A percentile compares a stretch with the other conserved stretches of the same genome.
These are phyloP conservation scores for Hericium rajendrae DNA, from an alignment of 768 basidiomycete species.

Conservation along the genomic window DNA sequence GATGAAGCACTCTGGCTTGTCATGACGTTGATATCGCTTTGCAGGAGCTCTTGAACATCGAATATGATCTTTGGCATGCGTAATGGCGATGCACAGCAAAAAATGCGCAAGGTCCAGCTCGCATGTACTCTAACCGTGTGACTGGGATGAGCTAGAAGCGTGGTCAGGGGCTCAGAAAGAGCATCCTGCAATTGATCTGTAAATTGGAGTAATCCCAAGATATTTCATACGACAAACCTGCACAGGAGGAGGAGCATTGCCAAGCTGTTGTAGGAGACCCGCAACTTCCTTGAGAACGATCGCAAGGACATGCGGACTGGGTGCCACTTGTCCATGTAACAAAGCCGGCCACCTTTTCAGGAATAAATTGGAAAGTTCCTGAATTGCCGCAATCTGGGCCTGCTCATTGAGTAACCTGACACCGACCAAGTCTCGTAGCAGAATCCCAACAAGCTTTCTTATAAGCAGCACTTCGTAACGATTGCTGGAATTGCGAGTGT, in stretches of 20 bases:
- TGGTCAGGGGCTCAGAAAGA: constrained; percentile 74
- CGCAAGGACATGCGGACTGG: constrained; percentile 55
- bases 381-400: constrained; percentile 85
- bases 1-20: constrained; percentile 61
- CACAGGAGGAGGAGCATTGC: constrained; percentile 84
- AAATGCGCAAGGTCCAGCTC: constrained; percentile 81
- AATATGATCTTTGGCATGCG: constrained; percentile 75
- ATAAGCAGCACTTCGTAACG: constrained; percentile 70
- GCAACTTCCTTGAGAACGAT: constrained; percentile 78
- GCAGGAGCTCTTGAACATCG: constrained; percentile 69
- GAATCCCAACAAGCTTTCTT: constrained; percentile 61
- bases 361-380: constrained; percentile 74
- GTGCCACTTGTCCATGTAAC: constrained; percentile 75
- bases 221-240: constrained; percentile 38
- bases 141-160: constrained; percentile 78
- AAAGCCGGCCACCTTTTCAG: constrained; percentile 89
- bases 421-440: constrained; percentile 82
- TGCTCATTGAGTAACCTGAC: constrained; percentile 87
- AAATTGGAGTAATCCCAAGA: neutral
- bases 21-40: constrained; percentile 70
- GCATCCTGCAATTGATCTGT: constrained; percentile 41
- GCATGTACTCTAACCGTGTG: constrained; percentile 82
- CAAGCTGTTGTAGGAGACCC: constrained; percentile 78
- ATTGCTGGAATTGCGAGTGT: constrained; percentile 40
- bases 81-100: constrained; percentile 84